These are phyloP conservation scores for Speleostelium caveatum DNA, from an alignment of 78 protist species.

Conservation along the genomic window DNA sequence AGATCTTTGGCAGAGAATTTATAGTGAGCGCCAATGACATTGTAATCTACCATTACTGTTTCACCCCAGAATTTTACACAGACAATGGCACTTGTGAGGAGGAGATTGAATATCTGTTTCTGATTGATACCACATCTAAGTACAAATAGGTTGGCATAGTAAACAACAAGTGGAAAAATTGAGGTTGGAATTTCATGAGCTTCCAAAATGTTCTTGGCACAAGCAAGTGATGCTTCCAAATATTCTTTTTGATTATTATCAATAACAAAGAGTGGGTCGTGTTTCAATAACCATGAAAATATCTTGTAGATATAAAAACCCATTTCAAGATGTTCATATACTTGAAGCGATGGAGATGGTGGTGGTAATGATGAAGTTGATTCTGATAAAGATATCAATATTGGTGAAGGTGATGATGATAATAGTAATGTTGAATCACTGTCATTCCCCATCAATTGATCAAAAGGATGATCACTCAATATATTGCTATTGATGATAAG, in stretches of 20 bases:
- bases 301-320: slow-evolving; percentile 32
- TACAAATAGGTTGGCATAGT: slow-evolving; percentile 60
- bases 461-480: neutral
- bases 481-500: neutral
- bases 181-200: slow-evolving; percentile 29
- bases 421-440: neutral
- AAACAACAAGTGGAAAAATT: slow-evolving; percentile 35
- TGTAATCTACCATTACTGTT: slow-evolving; percentile 31
- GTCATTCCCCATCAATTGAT: neutral
- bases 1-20: slow-evolving; percentile 13
- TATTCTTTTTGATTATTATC: slow-evolving; percentile 17
- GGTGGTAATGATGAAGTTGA: neutral
- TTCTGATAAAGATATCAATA: too few species aligned
- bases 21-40: slow-evolving; percentile 10
- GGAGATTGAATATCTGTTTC: slow-evolving; percentile 52
- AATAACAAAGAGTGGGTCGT: slow-evolving; percentile 27
- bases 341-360: neutral
- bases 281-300: slow-evolving; percentile 34
- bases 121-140: slow-evolving; percentile 53
- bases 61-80: slow-evolving; percentile 65
- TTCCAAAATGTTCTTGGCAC: slow-evolving; percentile 21
- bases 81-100: slow-evolving; percentile 18
- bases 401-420: too few species aligned
- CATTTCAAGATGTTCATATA: neutral
- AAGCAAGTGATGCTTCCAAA: neutral